Evolutionary conservation across 805 yeast genomes (phyloP).

Genomic region (Yarrowia porcina): DNA sequence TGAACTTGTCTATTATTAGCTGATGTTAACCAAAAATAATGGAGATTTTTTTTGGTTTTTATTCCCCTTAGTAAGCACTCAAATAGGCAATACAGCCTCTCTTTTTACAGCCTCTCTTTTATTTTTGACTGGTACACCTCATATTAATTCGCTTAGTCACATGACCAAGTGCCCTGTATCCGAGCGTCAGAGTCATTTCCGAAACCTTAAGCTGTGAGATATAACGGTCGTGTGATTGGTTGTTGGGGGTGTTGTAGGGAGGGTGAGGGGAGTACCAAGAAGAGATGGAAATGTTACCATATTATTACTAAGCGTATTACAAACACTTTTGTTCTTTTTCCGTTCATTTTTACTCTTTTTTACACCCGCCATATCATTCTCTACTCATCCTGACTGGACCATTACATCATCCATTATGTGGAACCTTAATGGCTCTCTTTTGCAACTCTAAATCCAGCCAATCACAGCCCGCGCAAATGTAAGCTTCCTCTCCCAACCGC

Average conservation of each 20-base stretch:
- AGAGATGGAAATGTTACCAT: too few relatives aligned
- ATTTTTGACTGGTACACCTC: too few relatives aligned
- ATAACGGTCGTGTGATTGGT: neutral
- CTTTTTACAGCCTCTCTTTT: too few relatives aligned
- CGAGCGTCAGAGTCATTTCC: slow-evolving; percentile 9
- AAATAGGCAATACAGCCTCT: neutral
- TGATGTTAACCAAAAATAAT: too few relatives aligned
- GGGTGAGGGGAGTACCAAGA: neutral
- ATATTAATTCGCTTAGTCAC: too few relatives aligned
- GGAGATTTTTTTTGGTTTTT: too few relatives aligned
- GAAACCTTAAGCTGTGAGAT: neutral
- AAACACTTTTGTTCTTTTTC: too few relatives aligned
- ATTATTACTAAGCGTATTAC: too few relatives aligned
- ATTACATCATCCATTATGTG: neutral
- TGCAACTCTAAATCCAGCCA: neutral
- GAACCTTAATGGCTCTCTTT: neutral
- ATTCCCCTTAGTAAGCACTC: neutral
- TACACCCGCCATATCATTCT: too few relatives aligned
- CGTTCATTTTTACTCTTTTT: too few relatives aligned
- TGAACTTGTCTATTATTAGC: too few relatives aligned
- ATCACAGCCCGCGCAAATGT: neutral
- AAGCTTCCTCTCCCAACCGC: slow-evolving; percentile 1
- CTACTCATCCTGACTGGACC: neutral
- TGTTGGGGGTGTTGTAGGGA: neutral
- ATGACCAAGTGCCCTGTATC: neutral